Evolutionary conservation across 352 stramenopile genomes (phyloP), one percentile per base, ranked within the genome.

Genomic region (Pythium myriotylum): DNA sequence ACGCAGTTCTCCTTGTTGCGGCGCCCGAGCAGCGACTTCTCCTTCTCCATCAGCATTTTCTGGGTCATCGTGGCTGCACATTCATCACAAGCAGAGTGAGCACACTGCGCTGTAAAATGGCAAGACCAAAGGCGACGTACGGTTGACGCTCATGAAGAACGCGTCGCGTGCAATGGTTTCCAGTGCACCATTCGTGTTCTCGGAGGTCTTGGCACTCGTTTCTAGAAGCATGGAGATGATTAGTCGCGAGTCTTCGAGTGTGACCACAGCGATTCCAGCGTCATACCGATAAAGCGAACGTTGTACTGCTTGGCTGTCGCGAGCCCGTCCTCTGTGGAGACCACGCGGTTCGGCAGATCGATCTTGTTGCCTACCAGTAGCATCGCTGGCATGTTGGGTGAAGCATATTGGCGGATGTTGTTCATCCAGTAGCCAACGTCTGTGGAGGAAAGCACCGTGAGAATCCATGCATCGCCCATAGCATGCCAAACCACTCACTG

Each of bases 391-490:
- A 91, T 87, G 49, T 77, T 76, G 33, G 81, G 76, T 1, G 80
- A 77, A 19, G 89, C 91, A 59, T 96, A 92, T 54, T 94, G 84
- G 14, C 92, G 86, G 56, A 98, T 98, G 64, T 98, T 98, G 62
- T 97, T 95, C 89, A 98, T 97, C 94, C 94, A 98, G 62, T 98
- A 97, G 63, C 85, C 90, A 47, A 98, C 91, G 48, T 97, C 86
- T 95, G 46, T 26, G 9, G 9, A 65, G 42, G 42, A 45, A 68
- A 22, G 14, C 17, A 16, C 37, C 7, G 26, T 24, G 19, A 48
- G 17, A n/a, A n/a, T n/a, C n/a, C n/a, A n/a, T n/a, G n/a, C n/a
- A n/a, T n/a, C n/a, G n/a, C n/a, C n/a, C n/a, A n/a, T n/a, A n/a
- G n/a, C n/a, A n/a, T n/a, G n/a, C n/a, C 29, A 35, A 35, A 10